Conservation (phyloP, 805 yeast species). For the Tetrapisispora fleetii region DNA sequence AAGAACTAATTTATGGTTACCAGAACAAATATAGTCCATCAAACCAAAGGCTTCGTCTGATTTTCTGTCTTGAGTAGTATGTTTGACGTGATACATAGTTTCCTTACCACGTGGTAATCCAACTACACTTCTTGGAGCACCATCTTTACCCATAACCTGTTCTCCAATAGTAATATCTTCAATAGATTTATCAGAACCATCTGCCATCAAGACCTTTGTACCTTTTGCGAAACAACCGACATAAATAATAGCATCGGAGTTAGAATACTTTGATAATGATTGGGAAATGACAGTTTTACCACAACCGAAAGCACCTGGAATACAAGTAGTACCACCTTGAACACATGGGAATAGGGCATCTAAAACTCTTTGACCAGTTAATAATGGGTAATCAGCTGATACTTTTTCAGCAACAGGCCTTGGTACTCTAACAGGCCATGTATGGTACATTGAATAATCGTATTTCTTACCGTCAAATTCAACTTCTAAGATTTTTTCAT, state of each 20-base stretch:
- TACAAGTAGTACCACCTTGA: conserved; percentile 99
- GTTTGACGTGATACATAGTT: conserved; percentile 32
- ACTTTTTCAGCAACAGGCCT: conserved; percentile 95
- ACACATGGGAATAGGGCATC: conserved; percentile 98
- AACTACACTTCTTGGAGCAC: conserved; percentile 34
- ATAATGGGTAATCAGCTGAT: conserved; percentile 86
- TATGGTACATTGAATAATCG: conserved; percentile 87
- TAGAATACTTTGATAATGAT: conserved; percentile 92
- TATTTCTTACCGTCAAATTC: conserved; percentile 84
- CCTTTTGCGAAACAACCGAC: conserved; percentile 57
- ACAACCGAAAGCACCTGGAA: conserved; percentile 99
- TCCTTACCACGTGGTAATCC: conserved; percentile 38
- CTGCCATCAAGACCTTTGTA: conserved; percentile 36
- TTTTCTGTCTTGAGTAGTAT: conserved; percentile 6
- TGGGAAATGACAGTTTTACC: conserved; percentile 98
- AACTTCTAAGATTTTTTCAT: conserved; percentile 81
- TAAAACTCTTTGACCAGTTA: conserved; percentile 97
- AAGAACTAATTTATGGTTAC: conserved; percentile 28
- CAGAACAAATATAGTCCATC: conserved; percentile 24
- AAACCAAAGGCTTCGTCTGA: not conserved
- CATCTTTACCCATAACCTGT: conserved; percentile 37
- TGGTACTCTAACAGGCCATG: conserved; percentile 99
- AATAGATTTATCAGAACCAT: conserved; percentile 30
- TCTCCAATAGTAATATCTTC: conserved; percentile 34
- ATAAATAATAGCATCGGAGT: conserved; percentile 92